These are phyloP conservation scores for Akanthomyces muscarius DNA, from an alignment of 2,329 filamentous ascomycete species.

Conservation along the genomic window DNA sequence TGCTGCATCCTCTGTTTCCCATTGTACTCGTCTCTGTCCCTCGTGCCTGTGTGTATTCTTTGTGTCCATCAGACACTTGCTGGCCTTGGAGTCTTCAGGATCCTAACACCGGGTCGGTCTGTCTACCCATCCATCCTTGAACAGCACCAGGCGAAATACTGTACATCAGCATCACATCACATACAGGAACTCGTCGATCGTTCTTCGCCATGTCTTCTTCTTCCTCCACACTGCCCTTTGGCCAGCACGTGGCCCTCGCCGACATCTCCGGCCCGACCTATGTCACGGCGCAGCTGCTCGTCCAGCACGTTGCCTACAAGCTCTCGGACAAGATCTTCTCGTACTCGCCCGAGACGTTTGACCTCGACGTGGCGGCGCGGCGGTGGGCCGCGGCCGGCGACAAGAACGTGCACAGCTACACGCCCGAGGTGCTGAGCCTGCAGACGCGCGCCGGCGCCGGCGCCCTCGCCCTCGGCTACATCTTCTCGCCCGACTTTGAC, in stretches of 20 bases:
- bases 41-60: background rate
- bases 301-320: constrained; percentile 93
- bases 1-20: background rate
- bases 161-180: background rate
- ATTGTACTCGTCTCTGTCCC: background rate
- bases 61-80: background rate
- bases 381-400: constrained; percentile 68
- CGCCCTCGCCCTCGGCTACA: constrained; percentile 87
- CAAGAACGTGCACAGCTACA: constrained; percentile 76
- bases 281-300: constrained; percentile 84
- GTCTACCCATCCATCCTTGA: background rate
- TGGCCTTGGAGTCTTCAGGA: background rate
- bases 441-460: constrained; percentile 88
- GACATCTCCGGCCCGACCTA: constrained; percentile 84
- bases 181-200: background rate
- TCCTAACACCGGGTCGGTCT: background rate
- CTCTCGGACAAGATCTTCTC: constrained; percentile 97
- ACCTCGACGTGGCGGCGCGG: constrained; percentile 78
- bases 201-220: constrained; percentile 39
- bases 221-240: constrained; percentile 55
- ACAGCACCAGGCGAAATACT: background rate
- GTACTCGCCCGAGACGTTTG: constrained; percentile 91
- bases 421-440: constrained; percentile 72
- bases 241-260: constrained; percentile 49
- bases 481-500: constrained; percentile 97